Conservation (phyloP, 2,329 filamentous ascomycete species). For the Beauveria australis region DNA sequence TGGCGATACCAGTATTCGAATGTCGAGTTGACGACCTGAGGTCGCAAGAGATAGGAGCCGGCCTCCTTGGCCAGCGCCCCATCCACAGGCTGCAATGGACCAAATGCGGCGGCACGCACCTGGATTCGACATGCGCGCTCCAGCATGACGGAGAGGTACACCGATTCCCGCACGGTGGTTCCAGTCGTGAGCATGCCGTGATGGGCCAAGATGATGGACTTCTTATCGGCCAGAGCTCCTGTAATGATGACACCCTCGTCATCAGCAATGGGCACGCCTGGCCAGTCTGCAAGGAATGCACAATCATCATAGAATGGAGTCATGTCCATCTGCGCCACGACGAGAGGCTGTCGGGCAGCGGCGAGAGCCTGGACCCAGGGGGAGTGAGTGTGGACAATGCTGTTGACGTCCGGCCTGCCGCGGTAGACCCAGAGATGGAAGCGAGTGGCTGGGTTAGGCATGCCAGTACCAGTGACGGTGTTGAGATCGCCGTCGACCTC, state of each 20-base stretch:
- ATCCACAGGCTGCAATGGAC: slow-evolving; percentile 3
- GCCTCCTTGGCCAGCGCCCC: background rate
- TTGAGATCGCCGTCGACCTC: slow-evolving; percentile 10
- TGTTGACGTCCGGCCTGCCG: slow-evolving; percentile 1
- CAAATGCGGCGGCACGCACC: background rate
- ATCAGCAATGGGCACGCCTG: slow-evolving; percentile 8
- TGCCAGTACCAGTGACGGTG: background rate
- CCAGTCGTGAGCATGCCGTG: slow-evolving; percentile 8
- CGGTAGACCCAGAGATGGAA: slow-evolving; percentile 10
- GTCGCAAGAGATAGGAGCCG: background rate
- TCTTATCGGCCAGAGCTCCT: background rate
- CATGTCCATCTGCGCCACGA: slow-evolving; percentile 11
- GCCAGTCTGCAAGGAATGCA: slow-evolving; percentile 7
- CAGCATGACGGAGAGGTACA: slow-evolving; percentile 2
- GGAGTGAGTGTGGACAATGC: slow-evolving; percentile 7
- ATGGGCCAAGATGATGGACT: slow-evolving; percentile 1
- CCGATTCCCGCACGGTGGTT: slow-evolving; percentile 1
- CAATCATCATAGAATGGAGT: slow-evolving; percentile 4
- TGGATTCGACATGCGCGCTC: slow-evolving; percentile 3
- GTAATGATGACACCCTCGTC: slow-evolving; percentile 8
- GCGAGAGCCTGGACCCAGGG: slow-evolving; percentile 7
- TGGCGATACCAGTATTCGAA: slow-evolving; percentile 9
- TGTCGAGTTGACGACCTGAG: background rate
- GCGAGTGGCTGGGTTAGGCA: slow-evolving; percentile 9
- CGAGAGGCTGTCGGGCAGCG: slow-evolving; percentile 5